These are phyloP conservation scores for Blastocystis sp. DNA, from an alignment of 352 stramenopile species.

Conservation along the genomic window DNA sequence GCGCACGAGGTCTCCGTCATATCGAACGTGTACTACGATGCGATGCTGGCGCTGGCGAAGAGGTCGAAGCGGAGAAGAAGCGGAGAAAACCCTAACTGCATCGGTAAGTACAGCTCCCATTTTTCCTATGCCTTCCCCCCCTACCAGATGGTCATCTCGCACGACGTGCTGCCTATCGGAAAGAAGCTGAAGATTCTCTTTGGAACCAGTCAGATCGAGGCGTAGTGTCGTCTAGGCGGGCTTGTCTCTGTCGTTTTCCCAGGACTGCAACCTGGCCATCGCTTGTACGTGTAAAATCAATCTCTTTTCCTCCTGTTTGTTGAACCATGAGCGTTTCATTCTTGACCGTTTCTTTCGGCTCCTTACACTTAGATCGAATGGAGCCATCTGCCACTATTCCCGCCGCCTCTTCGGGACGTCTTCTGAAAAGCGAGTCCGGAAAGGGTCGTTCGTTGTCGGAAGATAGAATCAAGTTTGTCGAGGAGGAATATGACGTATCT, in stretches of 20 bases:
- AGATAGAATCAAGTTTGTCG: background rate
- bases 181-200: constrained; percentile 51
- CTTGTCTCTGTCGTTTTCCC: background rate
- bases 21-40: constrained; percentile 21
- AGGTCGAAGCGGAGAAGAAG: background rate
- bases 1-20: background rate
- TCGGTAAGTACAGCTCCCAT: background rate
- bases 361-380: background rate
- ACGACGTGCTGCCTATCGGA: background rate
- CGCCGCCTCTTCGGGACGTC: background rate
- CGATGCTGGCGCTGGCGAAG: background rate
- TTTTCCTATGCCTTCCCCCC: constrained; percentile 20
- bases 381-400: background rate
- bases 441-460: background rate
- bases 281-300: background rate
- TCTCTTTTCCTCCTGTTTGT: constrained; percentile 9
- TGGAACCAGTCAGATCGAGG: constrained; percentile 15
- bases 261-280: background rate
- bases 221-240: background rate
- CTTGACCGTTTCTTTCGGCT: background rate
- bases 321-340: background rate
- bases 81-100: background rate
- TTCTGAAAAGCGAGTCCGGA: background rate
- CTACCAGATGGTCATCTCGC: constrained; percentile 2
- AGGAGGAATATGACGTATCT: constrained; percentile 23